Percentiles rank a stretch among this genome's conserved stretches.
Evolutionary conservation across 495 filamentous ascomycete genomes (phyloP).

Genomic region (Xylaria telfairii): DNA sequence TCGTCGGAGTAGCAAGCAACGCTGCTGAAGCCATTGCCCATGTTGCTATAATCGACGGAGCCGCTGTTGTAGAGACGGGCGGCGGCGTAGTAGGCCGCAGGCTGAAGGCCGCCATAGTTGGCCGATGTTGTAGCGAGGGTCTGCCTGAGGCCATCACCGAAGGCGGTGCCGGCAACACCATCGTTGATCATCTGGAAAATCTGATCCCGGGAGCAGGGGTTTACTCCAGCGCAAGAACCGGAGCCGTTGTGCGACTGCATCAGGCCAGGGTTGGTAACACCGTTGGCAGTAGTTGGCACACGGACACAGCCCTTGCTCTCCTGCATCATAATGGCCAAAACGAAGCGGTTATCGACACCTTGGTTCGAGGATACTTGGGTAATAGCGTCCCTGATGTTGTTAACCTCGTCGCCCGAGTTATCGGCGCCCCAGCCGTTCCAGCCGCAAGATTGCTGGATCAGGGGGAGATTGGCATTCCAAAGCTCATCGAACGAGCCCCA

Average conservation of each 20-base stretch:
- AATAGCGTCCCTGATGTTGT: slow-evolving; percentile 48
- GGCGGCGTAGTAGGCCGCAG: slow-evolving; percentile 41
- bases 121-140: slow-evolving; percentile 29
- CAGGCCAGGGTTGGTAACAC: slow-evolving; percentile 48
- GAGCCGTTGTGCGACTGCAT: slow-evolving; percentile 47
- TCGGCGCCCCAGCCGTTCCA: slow-evolving; percentile 29
- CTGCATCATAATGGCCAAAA: slow-evolving; percentile 60
- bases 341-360: slow-evolving; percentile 50
- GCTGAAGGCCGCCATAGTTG: slow-evolving; percentile 33
- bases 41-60: slow-evolving; percentile 50
- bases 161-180: slow-evolving; percentile 44
- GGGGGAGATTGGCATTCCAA: slow-evolving; percentile 27
- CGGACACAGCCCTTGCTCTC: slow-evolving; percentile 64
- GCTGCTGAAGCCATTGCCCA: slow-evolving; percentile 61
- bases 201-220: slow-evolving; percentile 32
- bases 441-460: slow-evolving; percentile 31
- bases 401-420: slow-evolving; percentile 44
- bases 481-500: slow-evolving; percentile 34
- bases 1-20: slow-evolving; percentile 55
- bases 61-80: slow-evolving; percentile 64
- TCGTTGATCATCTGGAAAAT: slow-evolving; percentile 47
- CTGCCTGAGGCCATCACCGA: slow-evolving; percentile 47
- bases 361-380: slow-evolving; percentile 43
- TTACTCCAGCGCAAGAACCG: slow-evolving; percentile 27
- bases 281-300: slow-evolving; percentile 45